Percentiles rank a stretch among this genome's conserved stretches.
Conservation (phyloP, 2,329 filamentous ascomycete species). For the Fusarium clavum region DNA sequence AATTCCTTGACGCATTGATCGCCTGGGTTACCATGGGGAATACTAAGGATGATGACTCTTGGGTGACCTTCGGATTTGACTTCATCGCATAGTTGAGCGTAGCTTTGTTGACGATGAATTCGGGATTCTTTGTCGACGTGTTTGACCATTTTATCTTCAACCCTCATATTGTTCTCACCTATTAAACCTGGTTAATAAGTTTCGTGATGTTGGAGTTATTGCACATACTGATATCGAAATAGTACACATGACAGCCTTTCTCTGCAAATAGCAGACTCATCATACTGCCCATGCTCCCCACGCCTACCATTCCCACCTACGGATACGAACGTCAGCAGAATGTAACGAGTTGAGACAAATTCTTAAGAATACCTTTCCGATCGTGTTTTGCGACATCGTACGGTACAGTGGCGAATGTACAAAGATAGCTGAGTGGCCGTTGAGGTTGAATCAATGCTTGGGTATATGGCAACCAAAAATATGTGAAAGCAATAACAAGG, state of each 20-base stretch:
- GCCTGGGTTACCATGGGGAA: not conserved
- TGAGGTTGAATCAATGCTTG: not conserved
- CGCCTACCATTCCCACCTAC: constrained; percentile 2
- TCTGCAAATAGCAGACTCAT: constrained; percentile 4
- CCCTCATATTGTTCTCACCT: not conserved
- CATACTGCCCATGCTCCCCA: constrained; percentile 5
- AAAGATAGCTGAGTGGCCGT: not conserved
- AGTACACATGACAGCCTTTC: constrained; percentile 9
- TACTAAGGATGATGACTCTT: not conserved
- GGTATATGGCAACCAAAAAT: not conserved
- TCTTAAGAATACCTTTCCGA: not conserved
- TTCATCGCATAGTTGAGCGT: not conserved
- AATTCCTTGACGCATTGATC: constrained; percentile 3
- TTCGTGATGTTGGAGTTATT: too few species aligned
- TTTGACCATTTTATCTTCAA: not conserved
- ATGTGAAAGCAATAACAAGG: not conserved
- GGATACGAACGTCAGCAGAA: not conserved
- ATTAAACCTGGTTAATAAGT: too few species aligned
- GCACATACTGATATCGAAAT: not conserved
- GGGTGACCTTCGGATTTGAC: not conserved
- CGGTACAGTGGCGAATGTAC: too few species aligned
- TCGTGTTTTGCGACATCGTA: not conserved
- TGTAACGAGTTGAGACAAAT: rapidly evolving
- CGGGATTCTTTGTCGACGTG: not conserved
- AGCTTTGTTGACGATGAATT: not conserved